Evolutionary conservation across 352 stramenopile genomes (phyloP).

Genomic region (Plasmopara muralis): DNA sequence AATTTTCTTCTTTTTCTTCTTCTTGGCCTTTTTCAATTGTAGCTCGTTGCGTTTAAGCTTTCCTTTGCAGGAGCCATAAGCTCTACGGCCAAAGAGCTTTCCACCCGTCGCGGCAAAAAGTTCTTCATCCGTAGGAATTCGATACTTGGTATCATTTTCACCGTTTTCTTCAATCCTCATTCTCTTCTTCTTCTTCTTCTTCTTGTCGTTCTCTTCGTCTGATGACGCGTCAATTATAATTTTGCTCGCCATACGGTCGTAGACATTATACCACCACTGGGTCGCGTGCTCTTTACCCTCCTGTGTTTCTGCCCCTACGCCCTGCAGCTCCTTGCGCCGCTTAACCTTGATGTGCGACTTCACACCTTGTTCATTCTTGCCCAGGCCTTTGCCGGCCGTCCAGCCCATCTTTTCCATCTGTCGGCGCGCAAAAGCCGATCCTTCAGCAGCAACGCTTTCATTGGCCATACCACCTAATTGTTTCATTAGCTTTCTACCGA

Average conservation of each 20-base stretch:
- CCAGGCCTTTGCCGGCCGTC: conserved; percentile 92
- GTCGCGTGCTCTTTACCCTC: conserved; percentile 57
- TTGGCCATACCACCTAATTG: conserved; percentile 79
- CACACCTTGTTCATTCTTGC: conserved; percentile 93
- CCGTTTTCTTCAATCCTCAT: conserved; percentile 29
- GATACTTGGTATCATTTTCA: conserved; percentile 40
- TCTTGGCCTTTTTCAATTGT: conserved; percentile 37
- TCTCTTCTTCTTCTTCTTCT: conserved; percentile 47
- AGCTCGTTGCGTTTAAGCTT: conserved; percentile 81
- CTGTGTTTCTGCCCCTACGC: conserved; percentile 81
- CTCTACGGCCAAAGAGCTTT: conserved; percentile 92
- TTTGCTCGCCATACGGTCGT: conserved; percentile 82
- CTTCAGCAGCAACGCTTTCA: conserved; percentile 49
- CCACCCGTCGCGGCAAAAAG: conserved; percentile 94
- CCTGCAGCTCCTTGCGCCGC: conserved; percentile 90
- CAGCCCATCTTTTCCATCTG: conserved; percentile 96
- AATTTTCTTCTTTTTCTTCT: conserved; percentile 15
- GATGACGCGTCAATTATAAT: conserved; percentile 68
- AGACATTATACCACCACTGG: conserved; percentile 87
- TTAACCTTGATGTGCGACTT: conserved; percentile 91
- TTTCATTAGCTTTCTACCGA: conserved; percentile 80
- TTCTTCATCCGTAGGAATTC: conserved; percentile 90
- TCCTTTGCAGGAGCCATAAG: conserved; percentile 82
- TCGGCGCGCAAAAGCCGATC: conserved; percentile 74
- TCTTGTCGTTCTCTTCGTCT: conserved; percentile 12